Evolutionary conservation across 2,329 filamentous ascomycete species (phyloP), one percentile per base, ranked within the genome.

Genomic region (Malbranchea cinnamomea): DNA sequence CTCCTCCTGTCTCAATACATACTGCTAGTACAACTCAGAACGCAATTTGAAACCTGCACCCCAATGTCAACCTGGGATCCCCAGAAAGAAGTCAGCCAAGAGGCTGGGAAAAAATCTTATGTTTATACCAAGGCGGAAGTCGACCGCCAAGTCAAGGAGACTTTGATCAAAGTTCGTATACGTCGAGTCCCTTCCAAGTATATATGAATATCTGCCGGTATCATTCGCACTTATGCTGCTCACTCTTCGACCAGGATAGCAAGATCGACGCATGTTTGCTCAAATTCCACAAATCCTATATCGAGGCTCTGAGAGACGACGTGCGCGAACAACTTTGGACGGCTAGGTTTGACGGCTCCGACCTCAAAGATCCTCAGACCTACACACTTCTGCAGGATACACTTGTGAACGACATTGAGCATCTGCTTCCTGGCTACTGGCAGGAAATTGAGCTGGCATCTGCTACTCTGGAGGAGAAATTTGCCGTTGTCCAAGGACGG

Each of bases 231-330:
- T n/a, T n/a, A n/a, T n/a, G n/a, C n/a, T n/a, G n/a, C n/a, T n/a
- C n/a, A n/a, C n/a, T n/a, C 8, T 13, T 7, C 8, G 12, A 26
- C 9, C n/a, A 36, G 34, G 31, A 33, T 24, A 33, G 30, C 22
- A 36, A 36, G 24, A 11, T 33, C 6, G 34, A 36, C 23, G 31
- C 34, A 5, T 36, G 34, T 27, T 21, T 36, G 18, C 30, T 33
- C 24, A 36, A 30, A 21, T 33, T 16, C 20, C 7, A n/a, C 30
- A 10, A 3, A 1, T 15, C 21, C 13, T 25, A 12, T 26, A 8
- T 26, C 9, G 8, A 10, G 11, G 11, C 16, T 32, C 5, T 3
- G 1, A 4, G 16, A 28, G n/a, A 28, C 5, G 26, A 14, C n/a
- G 6, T 12, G 26, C n/a, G 16, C 15, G 6, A 22, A 4, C 4